Conservation (phyloP, 2,329 filamentous ascomycete species). For the Aspergillus puulaauensis region DNA sequence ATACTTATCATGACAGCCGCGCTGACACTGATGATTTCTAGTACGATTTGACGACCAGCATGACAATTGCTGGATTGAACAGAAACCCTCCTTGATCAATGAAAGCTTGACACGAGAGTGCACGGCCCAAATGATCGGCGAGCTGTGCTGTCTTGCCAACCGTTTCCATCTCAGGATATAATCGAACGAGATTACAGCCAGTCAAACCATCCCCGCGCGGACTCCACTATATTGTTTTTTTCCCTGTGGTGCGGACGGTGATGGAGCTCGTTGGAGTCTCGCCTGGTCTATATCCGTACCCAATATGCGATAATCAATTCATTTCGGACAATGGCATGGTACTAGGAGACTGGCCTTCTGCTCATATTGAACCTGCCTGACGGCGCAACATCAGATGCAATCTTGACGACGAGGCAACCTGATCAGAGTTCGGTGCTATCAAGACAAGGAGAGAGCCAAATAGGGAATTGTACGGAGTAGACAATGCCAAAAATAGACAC, state of each 20-base stretch:
- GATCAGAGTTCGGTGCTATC: no score
- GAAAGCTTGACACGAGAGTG: background rate
- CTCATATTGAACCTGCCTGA: background rate
- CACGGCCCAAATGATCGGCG: background rate
- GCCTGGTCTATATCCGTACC: background rate
- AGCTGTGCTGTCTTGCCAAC: background rate
- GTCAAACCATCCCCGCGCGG: background rate
- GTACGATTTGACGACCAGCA: background rate
- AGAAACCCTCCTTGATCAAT: background rate
- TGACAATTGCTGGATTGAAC: background rate
- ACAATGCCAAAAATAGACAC: background rate
- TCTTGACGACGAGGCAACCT: background rate
- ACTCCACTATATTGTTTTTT: slow-evolving; percentile 6
- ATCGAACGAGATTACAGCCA: background rate
- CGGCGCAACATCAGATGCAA: background rate
- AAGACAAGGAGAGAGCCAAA: no score
- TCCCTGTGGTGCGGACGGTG: background rate
- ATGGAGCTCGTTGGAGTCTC: background rate
- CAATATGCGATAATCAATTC: background rate
- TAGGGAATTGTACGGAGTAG: no score
- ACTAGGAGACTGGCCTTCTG: background rate
- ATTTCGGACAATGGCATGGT: background rate
- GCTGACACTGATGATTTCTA: background rate
- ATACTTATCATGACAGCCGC: background rate
- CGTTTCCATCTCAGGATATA: background rate